Percentiles rank a stretch among this genome's conserved stretches.
Conservation (phyloP, 805 yeast species). For the Clavispora asparagi region DNA sequence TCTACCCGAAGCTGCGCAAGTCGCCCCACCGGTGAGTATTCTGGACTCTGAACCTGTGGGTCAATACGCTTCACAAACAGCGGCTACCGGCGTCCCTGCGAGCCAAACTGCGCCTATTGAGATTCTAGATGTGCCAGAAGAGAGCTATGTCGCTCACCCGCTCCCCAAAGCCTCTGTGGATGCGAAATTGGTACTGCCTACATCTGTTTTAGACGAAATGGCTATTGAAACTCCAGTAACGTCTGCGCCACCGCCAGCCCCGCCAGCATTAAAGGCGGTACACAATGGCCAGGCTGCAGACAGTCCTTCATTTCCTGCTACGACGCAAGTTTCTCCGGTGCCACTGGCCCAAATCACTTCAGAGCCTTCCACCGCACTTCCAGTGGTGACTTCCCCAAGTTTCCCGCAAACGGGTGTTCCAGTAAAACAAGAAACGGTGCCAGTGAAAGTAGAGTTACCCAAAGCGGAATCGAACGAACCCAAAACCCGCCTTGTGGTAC, state of each 20-base stretch:
- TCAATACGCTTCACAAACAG: background rate
- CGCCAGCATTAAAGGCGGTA: too few relatives aligned
- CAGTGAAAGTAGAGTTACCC: background rate
- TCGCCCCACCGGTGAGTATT: background rate
- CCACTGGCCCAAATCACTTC: background rate
- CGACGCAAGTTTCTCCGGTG: background rate
- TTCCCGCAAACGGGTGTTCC: background rate
- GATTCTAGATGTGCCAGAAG: background rate
- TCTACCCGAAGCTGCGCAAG: background rate
- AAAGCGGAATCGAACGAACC: background rate
- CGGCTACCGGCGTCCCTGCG: background rate
- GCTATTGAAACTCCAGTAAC: too few relatives aligned
- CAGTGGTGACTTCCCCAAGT: background rate
- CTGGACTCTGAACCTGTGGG: background rate
- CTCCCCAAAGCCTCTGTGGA: background rate
- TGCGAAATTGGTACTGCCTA: background rate
- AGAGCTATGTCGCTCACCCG: too few relatives aligned
- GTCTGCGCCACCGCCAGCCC: background rate
- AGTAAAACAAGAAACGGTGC: background rate
- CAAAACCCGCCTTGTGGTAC: background rate
- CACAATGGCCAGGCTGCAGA: too few relatives aligned
- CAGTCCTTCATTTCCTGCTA: too few relatives aligned
- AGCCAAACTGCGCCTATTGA: background rate
- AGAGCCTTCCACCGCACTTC: too few relatives aligned
- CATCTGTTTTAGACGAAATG: too few relatives aligned